A percentile compares a stretch with the other conserved stretches of the same genome.
Evolutionary conservation across 2,329 filamentous ascomycete genomes (phyloP).

Genomic region (Sclerotinia glacialis): DNA sequence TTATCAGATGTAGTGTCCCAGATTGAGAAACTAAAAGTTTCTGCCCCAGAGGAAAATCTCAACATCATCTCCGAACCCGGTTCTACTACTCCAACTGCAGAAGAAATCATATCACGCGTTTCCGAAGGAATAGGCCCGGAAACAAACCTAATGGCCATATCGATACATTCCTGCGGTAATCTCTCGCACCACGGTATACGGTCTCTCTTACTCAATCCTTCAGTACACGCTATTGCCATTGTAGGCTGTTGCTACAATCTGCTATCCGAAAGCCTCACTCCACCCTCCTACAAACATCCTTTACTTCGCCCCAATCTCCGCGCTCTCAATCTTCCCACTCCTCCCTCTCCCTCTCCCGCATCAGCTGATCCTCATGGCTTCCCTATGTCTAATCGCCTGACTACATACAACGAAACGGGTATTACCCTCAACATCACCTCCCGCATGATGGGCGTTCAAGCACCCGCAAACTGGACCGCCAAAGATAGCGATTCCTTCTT

Average conservation of each 20-base stretch:
- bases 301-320: conserved; percentile 68
- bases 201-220: conserved; percentile 78
- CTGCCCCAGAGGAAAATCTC: conserved; percentile 1
- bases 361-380: conserved; percentile 77
- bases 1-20: conserved; percentile 64
- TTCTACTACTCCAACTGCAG: background rate
- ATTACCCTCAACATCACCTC: conserved; percentile 92
- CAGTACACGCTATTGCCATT: conserved; percentile 86
- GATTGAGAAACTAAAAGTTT: conserved; percentile 48
- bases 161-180: conserved; percentile 95
- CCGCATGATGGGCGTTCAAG: conserved; percentile 97
- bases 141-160: conserved; percentile 73
- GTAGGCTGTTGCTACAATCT: conserved; percentile 99
- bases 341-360: conserved; percentile 62
- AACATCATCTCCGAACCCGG: conserved; percentile 6
- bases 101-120: background rate
- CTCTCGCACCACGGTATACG: conserved; percentile 92
- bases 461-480: conserved; percentile 84
- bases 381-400: conserved; percentile 77
- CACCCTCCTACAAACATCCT: conserved; percentile 81
- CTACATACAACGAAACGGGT: conserved; percentile 55
- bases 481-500: conserved; percentile 85
- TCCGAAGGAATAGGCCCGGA: conserved; percentile 6
- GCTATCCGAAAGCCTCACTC: conserved; percentile 82
- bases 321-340: conserved; percentile 62